These are phyloP conservation scores for Wickerhamiella dianesei DNA, from an alignment of 805 yeast species.

Conservation along the genomic window DNA sequence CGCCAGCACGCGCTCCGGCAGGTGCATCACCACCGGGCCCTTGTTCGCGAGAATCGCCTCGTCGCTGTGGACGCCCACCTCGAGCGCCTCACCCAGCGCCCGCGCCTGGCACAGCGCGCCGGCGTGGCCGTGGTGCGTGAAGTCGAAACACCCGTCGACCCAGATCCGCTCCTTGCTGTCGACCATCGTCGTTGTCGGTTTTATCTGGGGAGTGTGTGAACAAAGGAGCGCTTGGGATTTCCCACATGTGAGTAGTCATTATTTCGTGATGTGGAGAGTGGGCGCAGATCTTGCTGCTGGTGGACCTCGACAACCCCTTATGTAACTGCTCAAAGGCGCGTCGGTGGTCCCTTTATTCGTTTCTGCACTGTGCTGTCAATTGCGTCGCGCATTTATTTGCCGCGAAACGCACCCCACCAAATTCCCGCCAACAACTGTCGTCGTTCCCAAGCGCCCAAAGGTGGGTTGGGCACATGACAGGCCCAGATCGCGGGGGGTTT, in stretches of 20 bases:
- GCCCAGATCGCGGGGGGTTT: background rate
- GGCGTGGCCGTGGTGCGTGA: slow-evolving; percentile 93
- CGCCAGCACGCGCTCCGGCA: slow-evolving; percentile 68
- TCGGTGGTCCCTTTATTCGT: too few species aligned
- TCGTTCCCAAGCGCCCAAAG: too few species aligned
- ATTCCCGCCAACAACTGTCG: too few species aligned
- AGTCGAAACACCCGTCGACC: slow-evolving; percentile 98
- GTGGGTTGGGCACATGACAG: too few species aligned
- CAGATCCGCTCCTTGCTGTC: slow-evolving; percentile 40
- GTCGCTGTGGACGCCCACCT: slow-evolving; percentile 86
- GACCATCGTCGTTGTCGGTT: background rate
- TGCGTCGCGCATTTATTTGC: too few species aligned
- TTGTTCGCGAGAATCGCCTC: slow-evolving; percentile 71
- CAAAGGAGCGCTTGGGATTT: background rate
- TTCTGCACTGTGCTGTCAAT: too few species aligned
- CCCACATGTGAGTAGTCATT: background rate
- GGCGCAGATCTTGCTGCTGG: background rate
- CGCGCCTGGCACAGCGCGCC: slow-evolving; percentile 94
- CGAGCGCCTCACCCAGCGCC: slow-evolving; percentile 59
- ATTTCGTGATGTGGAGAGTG: background rate
- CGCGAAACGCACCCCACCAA: too few species aligned
- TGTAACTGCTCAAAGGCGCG: too few species aligned
- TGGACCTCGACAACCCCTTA: too few species aligned
- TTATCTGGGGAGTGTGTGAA: too few species aligned
- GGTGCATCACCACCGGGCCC: slow-evolving; percentile 87